phyloP scores from a whole-genome alignment of 1,284 basidiomycete species.

The Puccinia hordei region DNA sequence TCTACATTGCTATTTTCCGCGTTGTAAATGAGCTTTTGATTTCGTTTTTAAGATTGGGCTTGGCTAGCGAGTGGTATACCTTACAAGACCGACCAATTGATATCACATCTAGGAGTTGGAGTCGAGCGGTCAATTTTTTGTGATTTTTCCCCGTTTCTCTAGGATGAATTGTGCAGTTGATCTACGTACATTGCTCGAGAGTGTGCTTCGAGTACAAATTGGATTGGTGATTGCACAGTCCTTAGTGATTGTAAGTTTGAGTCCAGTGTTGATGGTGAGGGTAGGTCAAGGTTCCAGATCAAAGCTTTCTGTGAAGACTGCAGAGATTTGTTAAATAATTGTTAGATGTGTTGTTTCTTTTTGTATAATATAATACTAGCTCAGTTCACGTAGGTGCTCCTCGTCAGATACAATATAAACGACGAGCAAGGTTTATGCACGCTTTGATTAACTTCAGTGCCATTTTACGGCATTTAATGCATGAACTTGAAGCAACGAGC shows the following conservation, averaged over 20 bases:
- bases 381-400: too few relatives aligned
- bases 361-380: too few relatives aligned
- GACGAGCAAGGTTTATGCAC: too few relatives aligned
- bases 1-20: slow-evolving; percentile 34
- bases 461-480: too few relatives aligned
- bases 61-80: slow-evolving; percentile 64
- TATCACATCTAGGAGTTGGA: slow-evolving; percentile 65
- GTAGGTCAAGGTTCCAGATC: slow-evolving; percentile 84
- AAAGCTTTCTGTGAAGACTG: slow-evolving; percentile 86
- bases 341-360: background rate
- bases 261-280: slow-evolving; percentile 51
- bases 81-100: slow-evolving; percentile 88
- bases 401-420: background rate
- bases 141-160: background rate
- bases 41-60: background rate
- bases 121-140: background rate
- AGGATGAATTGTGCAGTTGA: background rate
- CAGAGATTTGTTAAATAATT: background rate
- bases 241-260: slow-evolving; percentile 31
- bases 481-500: too few relatives aligned
- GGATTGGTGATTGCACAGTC: slow-evolving; percentile 62
- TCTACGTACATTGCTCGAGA: slow-evolving; percentile 75
- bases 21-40: background rate
- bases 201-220: slow-evolving; percentile 78
- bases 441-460: too few relatives aligned